Percentiles rank a stretch among this genome's conserved stretches.
Conservation (phyloP, 176 grass and related monocot genomes). For the Oryza meridionalis region DNA sequence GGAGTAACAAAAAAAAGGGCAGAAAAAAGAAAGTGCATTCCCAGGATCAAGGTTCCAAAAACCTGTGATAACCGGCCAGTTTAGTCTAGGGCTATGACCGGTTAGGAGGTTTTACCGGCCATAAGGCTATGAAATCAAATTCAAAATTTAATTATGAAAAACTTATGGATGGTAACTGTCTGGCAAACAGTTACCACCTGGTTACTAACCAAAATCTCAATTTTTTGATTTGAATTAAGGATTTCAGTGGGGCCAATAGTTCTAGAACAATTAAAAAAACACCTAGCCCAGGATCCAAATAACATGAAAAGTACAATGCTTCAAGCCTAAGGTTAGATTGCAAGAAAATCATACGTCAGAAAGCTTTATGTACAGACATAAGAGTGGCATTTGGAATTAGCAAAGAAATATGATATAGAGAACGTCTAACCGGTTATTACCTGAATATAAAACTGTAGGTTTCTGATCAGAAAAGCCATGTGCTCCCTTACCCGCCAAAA, state of each 20-base stretch:
- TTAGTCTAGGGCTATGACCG: neutral
- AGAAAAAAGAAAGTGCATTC: slow-evolving; percentile 7
- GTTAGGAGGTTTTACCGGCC: neutral
- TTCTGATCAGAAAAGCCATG: slow-evolving; percentile 99
- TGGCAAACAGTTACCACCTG: neutral
- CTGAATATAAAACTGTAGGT: slow-evolving; percentile 98
- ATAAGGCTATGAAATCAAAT: neutral
- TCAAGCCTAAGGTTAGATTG: neutral
- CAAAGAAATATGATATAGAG: neutral
- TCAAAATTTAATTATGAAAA: neutral
- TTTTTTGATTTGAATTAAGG: neutral
- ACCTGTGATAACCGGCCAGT: neutral
- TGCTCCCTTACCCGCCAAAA: slow-evolving; percentile 98
- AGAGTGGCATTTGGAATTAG: slow-evolving; percentile 10
- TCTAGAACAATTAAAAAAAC: neutral
- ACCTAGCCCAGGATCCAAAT: neutral
- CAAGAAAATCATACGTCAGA: slow-evolving; percentile 16
- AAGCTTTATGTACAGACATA: neutral
- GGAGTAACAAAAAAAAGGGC: neutral
- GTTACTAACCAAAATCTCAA: neutral
- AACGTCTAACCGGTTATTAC: slow-evolving; percentile 46
- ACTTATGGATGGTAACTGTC: neutral
- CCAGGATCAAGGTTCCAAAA: slow-evolving; percentile 2
- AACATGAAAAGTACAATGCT: neutral
- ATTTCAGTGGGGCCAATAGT: slow-evolving; percentile 9